Conservation (phyloP, 345 rosid species). For the Cardiospermum halicacabum region DNA sequence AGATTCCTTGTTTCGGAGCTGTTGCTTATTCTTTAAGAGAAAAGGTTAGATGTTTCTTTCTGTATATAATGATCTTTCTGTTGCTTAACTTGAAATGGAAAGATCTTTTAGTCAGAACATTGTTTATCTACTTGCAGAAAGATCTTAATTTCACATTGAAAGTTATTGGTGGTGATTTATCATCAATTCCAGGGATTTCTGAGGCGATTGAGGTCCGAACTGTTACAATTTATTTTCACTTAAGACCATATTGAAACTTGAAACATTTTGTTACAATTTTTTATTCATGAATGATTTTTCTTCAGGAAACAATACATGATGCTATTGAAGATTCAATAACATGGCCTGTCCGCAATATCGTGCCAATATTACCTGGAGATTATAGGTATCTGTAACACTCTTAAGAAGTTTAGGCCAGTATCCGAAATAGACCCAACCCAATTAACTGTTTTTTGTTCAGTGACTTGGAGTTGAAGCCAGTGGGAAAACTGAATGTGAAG, state of each 20-base stretch:
- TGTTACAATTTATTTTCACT: neutral
- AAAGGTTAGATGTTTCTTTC: slow-evolving; percentile 42
- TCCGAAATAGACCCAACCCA: neutral
- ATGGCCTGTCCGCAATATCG: slow-evolving; percentile 87
- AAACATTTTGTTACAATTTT: too few species aligned
- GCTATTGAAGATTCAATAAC: slow-evolving; percentile 87
- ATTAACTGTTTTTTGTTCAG: slow-evolving; percentile 27
- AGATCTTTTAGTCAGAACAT: neutral
- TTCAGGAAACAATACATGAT: slow-evolving; percentile 73
- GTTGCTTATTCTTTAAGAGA: slow-evolving; percentile 69
- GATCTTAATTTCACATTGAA: slow-evolving; percentile 71
- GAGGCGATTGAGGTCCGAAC: slow-evolving; percentile 72
- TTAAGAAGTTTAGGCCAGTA: neutral
- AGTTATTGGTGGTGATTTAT: slow-evolving; percentile 73
- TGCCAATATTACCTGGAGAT: slow-evolving; percentile 84
- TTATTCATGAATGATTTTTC: neutral
- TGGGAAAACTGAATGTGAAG: slow-evolving; percentile 85
- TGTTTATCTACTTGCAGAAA: slow-evolving; percentile 45
- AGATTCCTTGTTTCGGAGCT: slow-evolving; percentile 90
- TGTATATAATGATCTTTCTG: slow-evolving; percentile 5
- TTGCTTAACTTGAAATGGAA: neutral
- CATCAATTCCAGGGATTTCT: slow-evolving; percentile 79
- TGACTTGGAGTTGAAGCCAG: slow-evolving; percentile 80
- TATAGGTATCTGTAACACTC: slow-evolving; percentile 51
- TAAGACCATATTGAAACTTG: too few species aligned